These are phyloP conservation scores for Dactylonectria macrodidyma DNA, from an alignment of 2,329 filamentous ascomycete genomes.

Conservation along the genomic window DNA sequence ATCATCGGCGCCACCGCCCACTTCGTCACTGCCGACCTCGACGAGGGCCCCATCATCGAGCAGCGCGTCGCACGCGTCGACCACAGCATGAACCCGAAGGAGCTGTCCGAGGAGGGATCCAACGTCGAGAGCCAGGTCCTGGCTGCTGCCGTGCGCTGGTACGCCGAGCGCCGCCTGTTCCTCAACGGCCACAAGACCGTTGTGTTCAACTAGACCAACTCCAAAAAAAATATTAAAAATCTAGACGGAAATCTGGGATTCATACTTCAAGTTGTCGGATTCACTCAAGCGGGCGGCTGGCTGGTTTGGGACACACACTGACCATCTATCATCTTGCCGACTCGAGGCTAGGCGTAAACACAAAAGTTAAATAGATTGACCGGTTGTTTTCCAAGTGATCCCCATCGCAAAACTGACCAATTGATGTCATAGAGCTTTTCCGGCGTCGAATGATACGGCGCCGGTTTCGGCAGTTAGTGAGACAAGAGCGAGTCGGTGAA, in stretches of 20 bases:
- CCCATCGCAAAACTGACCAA: not conserved
- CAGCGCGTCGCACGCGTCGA: constrained; percentile 84
- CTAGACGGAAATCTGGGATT: not conserved
- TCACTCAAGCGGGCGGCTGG: not conserved
- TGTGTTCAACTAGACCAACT: constrained; percentile 69
- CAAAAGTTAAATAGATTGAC: not conserved
- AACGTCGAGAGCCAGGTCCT: constrained; percentile 89
- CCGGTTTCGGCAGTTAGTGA: not conserved
- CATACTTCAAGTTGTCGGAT: not conserved
- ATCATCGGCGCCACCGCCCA: constrained; percentile 90
- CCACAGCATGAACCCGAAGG: constrained; percentile 82
- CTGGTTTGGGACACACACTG: not conserved
- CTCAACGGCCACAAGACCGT: constrained; percentile 86
- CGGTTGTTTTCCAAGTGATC: not conserved
- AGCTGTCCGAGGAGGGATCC: constrained; percentile 83
- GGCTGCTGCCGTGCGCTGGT: constrained; percentile 87
- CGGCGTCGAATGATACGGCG: not conserved
- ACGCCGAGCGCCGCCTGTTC: constrained; percentile 83
- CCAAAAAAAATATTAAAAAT: not conserved
- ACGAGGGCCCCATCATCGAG: constrained; percentile 91
- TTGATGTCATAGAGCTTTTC: not conserved
- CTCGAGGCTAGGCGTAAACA: not conserved
- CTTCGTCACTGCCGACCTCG: constrained; percentile 87
- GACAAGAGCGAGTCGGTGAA: not conserved
- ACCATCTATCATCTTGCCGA: not conserved